Conservation (phyloP, 768 basidiomycete species). For the Leccinum boreale region DNA sequence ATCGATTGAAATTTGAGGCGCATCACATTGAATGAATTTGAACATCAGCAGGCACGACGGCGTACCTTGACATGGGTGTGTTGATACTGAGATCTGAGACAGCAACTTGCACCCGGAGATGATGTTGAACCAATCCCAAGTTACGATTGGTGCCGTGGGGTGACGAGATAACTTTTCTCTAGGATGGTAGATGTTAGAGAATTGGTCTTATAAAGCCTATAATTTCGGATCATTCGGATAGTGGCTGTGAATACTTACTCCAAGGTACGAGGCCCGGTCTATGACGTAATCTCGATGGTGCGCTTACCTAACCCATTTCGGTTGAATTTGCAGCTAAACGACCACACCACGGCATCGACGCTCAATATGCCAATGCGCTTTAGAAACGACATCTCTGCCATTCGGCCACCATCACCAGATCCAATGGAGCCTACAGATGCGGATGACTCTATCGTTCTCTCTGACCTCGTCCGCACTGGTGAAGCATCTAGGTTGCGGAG, state of each 20-base stretch:
- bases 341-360: conserved; percentile 23
- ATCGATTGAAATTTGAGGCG: not conserved
- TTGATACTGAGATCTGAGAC: too few species aligned
- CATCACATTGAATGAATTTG: not conserved
- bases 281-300: conserved; percentile 2
- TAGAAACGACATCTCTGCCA: conserved; percentile 16
- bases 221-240: too few species aligned
- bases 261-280: not conserved
- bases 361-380: conserved; percentile 32
- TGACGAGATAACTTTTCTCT: too few species aligned
- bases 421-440: conserved; percentile 41
- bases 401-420: conserved; percentile 13
- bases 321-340: conserved; percentile 14
- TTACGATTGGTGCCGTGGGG: too few species aligned
- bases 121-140: too few species aligned
- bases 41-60: too few species aligned
- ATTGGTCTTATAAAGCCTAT: not conserved
- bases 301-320: conserved; percentile 11
- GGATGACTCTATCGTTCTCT: conserved; percentile 69
- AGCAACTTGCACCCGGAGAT: too few species aligned
- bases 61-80: too few species aligned
- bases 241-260: too few species aligned
- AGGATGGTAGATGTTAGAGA: not conserved
- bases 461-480: conserved; percentile 69
- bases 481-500: conserved; percentile 73